Conservation (phyloP, 164 flowering plant genomes). For the Magnolia sinica region DNA sequence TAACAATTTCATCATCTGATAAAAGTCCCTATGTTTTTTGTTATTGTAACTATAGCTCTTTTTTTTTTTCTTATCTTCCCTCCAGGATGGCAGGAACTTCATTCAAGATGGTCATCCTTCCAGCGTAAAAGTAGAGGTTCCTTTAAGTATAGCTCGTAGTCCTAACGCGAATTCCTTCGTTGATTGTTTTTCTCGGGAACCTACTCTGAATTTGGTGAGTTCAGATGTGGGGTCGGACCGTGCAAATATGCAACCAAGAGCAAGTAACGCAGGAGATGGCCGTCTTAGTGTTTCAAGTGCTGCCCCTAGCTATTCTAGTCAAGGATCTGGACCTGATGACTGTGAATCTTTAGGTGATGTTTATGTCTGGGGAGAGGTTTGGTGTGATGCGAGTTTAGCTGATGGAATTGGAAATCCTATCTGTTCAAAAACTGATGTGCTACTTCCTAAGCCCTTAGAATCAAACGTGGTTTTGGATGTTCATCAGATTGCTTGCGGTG, state of each 20-base stretch:
- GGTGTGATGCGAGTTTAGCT: slow-evolving; percentile 50
- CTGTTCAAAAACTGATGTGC: slow-evolving; percentile 52
- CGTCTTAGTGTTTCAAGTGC: slow-evolving; percentile 88
- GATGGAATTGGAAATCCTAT: slow-evolving; percentile 33
- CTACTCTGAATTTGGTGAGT: slow-evolving; percentile 31
- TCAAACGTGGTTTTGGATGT: slow-evolving; percentile 84
- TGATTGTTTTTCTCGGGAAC: slow-evolving; percentile 37
- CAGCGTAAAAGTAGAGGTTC: slow-evolving; percentile 43
- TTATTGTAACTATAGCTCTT: neutral
- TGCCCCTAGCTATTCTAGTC: slow-evolving; percentile 76
- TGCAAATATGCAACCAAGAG: slow-evolving; percentile 82
- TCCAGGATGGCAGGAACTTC: slow-evolving; percentile 36
- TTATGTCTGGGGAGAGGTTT: slow-evolving; percentile 88
- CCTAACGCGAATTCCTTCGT: slow-evolving; percentile 28
- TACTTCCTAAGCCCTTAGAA: slow-evolving; percentile 71
- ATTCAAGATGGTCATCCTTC: slow-evolving; percentile 32
- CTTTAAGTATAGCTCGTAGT: slow-evolving; percentile 16
- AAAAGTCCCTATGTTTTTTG: neutral
- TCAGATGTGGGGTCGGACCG: slow-evolving; percentile 85
- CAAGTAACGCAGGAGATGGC: slow-evolving; percentile 53
- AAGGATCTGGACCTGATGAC: slow-evolving; percentile 91
- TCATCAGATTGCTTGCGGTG: slow-evolving; percentile 80
- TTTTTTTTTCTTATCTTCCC: neutral
- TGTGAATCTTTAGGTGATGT: slow-evolving; percentile 92
- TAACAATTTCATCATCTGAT: neutral